Conservation (phyloP, 2,329 filamentous ascomycete genomes). For the Hypoxylon sp. region DNA sequence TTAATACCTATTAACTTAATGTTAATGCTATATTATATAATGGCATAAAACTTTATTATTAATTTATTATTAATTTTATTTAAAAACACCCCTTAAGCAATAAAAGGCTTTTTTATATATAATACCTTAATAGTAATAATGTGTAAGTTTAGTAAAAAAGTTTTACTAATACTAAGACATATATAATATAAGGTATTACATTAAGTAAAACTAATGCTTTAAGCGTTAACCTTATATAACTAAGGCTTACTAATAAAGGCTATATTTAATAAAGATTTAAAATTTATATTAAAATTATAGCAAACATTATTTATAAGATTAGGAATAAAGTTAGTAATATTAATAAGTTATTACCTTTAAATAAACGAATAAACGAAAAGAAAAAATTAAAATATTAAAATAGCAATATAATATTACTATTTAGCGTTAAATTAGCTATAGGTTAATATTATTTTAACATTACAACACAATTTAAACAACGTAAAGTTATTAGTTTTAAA, state of each 20-base stretch:
- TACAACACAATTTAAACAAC: not conserved
- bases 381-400: slow-evolving; percentile 1
- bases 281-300: not conserved
- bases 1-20: not conserved
- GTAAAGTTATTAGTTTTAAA: not conserved
- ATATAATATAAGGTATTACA: not conserved
- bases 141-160: not conserved
- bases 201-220: not conserved
- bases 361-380: not conserved
- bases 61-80: not conserved
- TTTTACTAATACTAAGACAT: not conserved
- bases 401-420: not conserved
- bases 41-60: not conserved
- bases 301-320: not conserved
- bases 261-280: not conserved
- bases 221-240: not conserved
- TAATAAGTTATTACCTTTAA: not conserved
- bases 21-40: not conserved
- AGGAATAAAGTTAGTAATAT: not conserved
- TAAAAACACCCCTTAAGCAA: not conserved
- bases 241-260: not conserved
- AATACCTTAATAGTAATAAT: not conserved
- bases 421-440: not conserved
- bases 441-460: not conserved
- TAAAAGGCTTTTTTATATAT: not conserved